Base-by-base conservation (phyloP, 2,329 filamentous ascomycete species). In the Fusarium ramigenum region DNA sequence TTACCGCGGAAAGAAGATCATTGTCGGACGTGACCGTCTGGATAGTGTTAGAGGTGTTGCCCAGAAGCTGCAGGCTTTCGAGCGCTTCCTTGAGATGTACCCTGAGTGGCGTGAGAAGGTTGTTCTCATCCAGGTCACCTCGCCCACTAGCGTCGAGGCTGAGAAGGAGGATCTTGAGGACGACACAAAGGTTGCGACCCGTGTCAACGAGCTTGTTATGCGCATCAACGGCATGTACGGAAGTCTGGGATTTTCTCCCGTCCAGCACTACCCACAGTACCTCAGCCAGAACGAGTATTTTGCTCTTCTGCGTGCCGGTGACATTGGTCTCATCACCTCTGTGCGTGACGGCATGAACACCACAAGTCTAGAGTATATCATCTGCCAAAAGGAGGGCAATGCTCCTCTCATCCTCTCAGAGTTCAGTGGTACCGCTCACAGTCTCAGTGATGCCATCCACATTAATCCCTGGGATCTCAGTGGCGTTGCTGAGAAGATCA, bases 291-390 rank as follows among this genome's bases (percentile, higher is more conserved):
- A 95, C 77, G 95, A 98, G 83, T 98, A 98, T 82, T 97, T 97
- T 82, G 95, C 96, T 8, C 89, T 98, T n/a, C 88, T 98, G 59
- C 91, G 96, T 30, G 91, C 94, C 6, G 95, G 93, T 39, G 95
- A 98, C 80, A 93, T 98, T 74, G 96, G 95, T 8, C 87, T 98
- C 57, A 98, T 98, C 82, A 98, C 96, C 11, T 97, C 94, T 75
- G 95, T 98, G 28, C 91, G 96, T 68, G 96, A 98, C 81, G 96
- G 96, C 66, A 98, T 98, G 95, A 98, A 98, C 85, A 98, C 96
- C 1, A 97, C 95, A 25, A 97, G 94, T 80, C 86, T 98, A 76
- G 96, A 98, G 83, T 98, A 98, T 80, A 91, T 98, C 64, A 89
- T 97, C 65, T 97, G 94, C 81, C 96, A 98, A 83, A 93, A 94